Conservation (phyloP, 179 eudicot species). For the Drosera spatulata region DNA sequence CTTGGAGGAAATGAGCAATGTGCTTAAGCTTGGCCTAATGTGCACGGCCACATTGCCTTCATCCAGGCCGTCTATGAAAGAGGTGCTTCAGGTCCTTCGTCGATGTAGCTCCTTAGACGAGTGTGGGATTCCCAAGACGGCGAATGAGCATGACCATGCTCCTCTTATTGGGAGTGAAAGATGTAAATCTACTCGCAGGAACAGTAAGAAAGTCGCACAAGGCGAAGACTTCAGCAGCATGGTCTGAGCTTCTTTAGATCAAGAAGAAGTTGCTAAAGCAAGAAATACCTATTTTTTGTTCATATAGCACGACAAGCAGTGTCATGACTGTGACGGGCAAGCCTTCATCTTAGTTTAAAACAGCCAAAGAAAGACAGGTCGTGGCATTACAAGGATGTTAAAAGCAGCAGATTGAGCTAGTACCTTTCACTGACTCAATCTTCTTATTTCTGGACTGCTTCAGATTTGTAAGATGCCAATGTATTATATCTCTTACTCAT, state of each 20-base stretch:
- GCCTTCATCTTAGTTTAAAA: too few species aligned
- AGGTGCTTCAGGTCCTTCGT: slow-evolving; percentile 45
- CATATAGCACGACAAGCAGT: too few species aligned
- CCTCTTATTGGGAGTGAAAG: slow-evolving; percentile 47
- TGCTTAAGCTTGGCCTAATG: slow-evolving; percentile 53
- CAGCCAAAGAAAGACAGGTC: too few species aligned
- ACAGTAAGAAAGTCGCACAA: slow-evolving; percentile 28
- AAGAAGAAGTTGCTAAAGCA: not conserved
- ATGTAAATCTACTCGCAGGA: slow-evolving; percentile 28
- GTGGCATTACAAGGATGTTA: too few species aligned
- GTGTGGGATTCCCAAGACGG: slow-evolving; percentile 11
- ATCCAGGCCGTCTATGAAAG: slow-evolving; percentile 73
- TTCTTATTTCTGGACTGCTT: too few species aligned
- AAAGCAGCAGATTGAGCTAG: too few species aligned
- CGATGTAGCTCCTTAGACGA: slow-evolving; percentile 16
- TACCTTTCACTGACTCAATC: too few species aligned
- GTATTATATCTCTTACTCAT: too few species aligned
- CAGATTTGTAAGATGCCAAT: too few species aligned
- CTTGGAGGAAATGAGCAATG: slow-evolving; percentile 44
- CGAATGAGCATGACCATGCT: slow-evolving; percentile 28
- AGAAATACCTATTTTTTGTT: too few species aligned
- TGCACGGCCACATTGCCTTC: slow-evolving; percentile 56
- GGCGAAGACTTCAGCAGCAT: slow-evolving; percentile 11
- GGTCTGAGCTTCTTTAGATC: slow-evolving; percentile 10
- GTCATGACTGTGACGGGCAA: too few species aligned